These are phyloP conservation scores for Aspergillus avenaceus DNA, from an alignment of 495 filamentous ascomycete genomes.

Conservation along the genomic window DNA sequence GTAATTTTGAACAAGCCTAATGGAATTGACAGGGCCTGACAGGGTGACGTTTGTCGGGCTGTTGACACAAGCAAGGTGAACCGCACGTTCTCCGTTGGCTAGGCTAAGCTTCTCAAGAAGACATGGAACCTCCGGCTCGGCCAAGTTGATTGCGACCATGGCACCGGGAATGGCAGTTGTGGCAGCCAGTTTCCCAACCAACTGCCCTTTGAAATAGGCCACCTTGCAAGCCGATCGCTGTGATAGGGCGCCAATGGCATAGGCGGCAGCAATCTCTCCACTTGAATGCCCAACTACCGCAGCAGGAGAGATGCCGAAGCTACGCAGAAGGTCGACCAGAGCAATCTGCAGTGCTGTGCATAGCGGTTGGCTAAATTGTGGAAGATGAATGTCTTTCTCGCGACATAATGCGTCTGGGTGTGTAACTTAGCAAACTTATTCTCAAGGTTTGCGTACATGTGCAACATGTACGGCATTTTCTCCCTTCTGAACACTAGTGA, in stretches of 20 bases:
- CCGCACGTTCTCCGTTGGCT: not conserved
- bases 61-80: slow-evolving; percentile 49
- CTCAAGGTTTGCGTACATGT: no score
- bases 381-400: slow-evolving; percentile 7
- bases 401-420: no score
- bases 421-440: no score
- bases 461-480: no score
- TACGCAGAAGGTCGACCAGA: slow-evolving; percentile 17
- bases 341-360: slow-evolving; percentile 21
- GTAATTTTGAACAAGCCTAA: not conserved
- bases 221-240: slow-evolving; percentile 14
- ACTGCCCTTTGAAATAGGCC: slow-evolving; percentile 22
- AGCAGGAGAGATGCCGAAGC: slow-evolving; percentile 8
- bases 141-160: slow-evolving; percentile 41
- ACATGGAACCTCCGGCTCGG: slow-evolving; percentile 14
- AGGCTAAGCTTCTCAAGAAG: slow-evolving; percentile 20
- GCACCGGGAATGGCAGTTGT: slow-evolving; percentile 14
- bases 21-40: slow-evolving; percentile 27
- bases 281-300: slow-evolving; percentile 23
- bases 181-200: slow-evolving; percentile 10
- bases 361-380: slow-evolving; percentile 17
- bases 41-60: slow-evolving; percentile 50
- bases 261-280: slow-evolving; percentile 29
- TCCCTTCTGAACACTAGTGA: no score
- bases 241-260: slow-evolving; percentile 15